These are phyloP conservation scores for Fremontodendron californicum DNA, from an alignment of 345 rosid genomes.

Conservation along the genomic window DNA sequence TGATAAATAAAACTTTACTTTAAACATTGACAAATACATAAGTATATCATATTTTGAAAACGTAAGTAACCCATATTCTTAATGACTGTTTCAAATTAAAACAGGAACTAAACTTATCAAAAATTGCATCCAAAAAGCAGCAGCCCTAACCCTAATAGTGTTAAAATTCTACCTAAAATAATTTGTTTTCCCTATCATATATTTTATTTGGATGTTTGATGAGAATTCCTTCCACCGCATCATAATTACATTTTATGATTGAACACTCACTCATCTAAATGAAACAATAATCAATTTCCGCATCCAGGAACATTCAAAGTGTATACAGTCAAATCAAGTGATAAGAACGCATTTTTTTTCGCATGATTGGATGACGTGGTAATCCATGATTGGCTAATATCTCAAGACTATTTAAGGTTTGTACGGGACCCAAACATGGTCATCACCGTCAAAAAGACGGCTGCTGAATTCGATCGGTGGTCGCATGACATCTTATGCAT, in stretches of 20 bases:
- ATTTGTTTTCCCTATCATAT: no score
- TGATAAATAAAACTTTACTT: no score
- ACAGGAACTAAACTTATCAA: background rate
- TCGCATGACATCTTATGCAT: background rate
- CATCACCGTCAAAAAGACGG: constrained; percentile 1
- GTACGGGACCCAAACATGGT: background rate
- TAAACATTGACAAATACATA: background rate
- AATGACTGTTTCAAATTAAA: background rate
- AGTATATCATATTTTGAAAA: no score
- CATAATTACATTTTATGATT: no score
- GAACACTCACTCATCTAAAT: no score
- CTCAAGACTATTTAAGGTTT: background rate
- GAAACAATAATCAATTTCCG: background rate
- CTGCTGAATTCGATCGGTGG: constrained; percentile 1
- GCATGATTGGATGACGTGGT: background rate
- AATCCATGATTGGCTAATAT: background rate
- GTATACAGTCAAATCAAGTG: background rate
- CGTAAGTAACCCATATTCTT: background rate
- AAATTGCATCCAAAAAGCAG: background rate
- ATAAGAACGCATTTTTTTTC: background rate
- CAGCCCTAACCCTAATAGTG: background rate
- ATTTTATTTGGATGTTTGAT: no score
- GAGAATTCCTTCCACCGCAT: no score
- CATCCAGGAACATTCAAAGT: background rate
- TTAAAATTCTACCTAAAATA: no score